Base-by-base conservation (phyloP, 352 stramenopile genomes). In the Phytophthora fragariae region DNA sequence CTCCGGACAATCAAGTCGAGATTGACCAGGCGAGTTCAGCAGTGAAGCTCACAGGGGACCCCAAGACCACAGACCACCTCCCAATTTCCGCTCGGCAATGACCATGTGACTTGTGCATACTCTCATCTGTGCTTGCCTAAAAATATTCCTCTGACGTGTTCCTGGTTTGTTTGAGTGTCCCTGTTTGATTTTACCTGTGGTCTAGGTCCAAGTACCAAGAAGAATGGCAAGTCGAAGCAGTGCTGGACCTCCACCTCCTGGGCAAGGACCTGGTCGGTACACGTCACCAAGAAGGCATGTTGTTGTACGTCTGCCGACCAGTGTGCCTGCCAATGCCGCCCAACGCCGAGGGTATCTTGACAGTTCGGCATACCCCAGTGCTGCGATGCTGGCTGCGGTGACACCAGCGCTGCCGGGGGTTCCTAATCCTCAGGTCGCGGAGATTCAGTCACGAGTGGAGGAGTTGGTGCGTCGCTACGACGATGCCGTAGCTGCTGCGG, bases 381-480 rank as follows among this genome's bases (percentile, higher is more conserved):
- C 53, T 49, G 44, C 62, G 21, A 67, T 76, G 56, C n/a, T 78
- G 7, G 47, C 61, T 41, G 39, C 59, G 4, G 41, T 46, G 15
- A 24, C 56, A 7, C 29, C 57, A 15, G 15, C 49, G 4, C 11
- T 24, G 24, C 19, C 57, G 37, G 58, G 52, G 2, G 54, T 56
- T 19, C 52, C 62, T 5, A 89, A 89, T 33, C 78, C 84, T 0
- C 77, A 92, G 59, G 81, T 92, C 29, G 80, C 76, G 1, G 86
- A 84, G 27, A 94, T 94, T 68, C 86, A 91, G 71, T 86, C 79
- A 14, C 80, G 86, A 29, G 86, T 94, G 35, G 82, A 79, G 6
- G 86, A 92, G n/a, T 73, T 94, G 19, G 78, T 94, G 54, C 84
- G 86, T 11, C 79, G 76, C 5, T 94, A 87, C 59, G 82, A 94